Percentiles rank a stretch among this genome's conserved stretches.
Conservation (phyloP, 208 protist species). For the Wallacemonas collosoma region DNA sequence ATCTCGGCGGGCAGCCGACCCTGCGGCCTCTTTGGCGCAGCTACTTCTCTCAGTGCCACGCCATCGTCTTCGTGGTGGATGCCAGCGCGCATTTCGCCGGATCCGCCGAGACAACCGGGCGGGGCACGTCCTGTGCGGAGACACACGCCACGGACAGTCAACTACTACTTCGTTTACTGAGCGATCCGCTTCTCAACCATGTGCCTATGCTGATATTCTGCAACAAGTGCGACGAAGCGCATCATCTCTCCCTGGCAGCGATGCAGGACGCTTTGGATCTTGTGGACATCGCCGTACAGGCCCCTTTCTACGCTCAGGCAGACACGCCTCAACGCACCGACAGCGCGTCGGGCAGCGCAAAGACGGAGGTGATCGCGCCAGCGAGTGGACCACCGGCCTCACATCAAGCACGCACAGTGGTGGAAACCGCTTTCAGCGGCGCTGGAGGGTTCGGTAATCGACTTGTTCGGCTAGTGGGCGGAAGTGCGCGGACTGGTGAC, state of each 20-base stretch:
- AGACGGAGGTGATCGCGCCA: no score
- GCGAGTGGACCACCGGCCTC: background rate
- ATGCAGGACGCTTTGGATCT: slow-evolving; percentile 77
- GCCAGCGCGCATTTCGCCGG: slow-evolving; percentile 34
- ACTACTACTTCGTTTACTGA: slow-evolving; percentile 70
- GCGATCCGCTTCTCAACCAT: slow-evolving; percentile 75
- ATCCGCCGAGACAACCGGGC: no score
- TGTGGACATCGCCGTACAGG: slow-evolving; percentile 48
- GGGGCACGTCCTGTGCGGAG: background rate
- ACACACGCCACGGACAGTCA: slow-evolving; percentile 41
- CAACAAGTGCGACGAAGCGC: slow-evolving; percentile 92
- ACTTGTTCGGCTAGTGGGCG: slow-evolving; percentile 42
- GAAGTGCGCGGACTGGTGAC: slow-evolving; percentile 54
- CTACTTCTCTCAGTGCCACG: slow-evolving; percentile 95
- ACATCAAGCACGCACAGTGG: background rate
- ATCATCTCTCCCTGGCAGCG: slow-evolving; percentile 49
- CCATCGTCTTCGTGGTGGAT: slow-evolving; percentile 95
- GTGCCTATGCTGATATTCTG: slow-evolving; percentile 91
- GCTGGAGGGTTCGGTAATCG: slow-evolving; percentile 67
- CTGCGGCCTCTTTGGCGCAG: slow-evolving; percentile 95
- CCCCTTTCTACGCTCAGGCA: slow-evolving; percentile 35
- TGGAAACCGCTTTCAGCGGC: slow-evolving; percentile 20
- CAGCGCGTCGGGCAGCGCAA: no score
- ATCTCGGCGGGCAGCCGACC: slow-evolving; percentile 95
- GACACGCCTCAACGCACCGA: no score